Percentiles rank a stretch among this genome's conserved stretches.
Evolutionary conservation across 305 asterid species (phyloP).

Genomic region (Fraxinus dipetala): DNA sequence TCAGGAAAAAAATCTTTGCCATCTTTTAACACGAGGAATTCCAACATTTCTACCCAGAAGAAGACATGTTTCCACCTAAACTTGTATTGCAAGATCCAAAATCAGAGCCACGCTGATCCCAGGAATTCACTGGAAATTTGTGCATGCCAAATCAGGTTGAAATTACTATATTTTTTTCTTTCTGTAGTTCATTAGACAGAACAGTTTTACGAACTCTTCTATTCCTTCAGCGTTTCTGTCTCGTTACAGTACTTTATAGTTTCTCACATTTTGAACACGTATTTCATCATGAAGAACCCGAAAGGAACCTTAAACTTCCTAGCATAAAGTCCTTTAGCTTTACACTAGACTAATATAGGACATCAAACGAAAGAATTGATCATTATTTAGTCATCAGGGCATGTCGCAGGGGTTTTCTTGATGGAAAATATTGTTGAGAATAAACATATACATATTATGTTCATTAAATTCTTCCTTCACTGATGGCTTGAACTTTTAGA

Average conservation of each 20-base stretch:
- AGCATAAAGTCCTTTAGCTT: neutral
- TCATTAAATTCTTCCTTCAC: neutral
- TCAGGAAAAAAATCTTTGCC: neutral
- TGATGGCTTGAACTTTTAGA: neutral
- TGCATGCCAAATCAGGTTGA: neutral
- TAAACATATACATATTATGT: neutral
- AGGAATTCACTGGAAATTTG: conserved; percentile 17
- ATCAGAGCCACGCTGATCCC: conserved; percentile 23
- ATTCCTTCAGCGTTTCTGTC: neutral
- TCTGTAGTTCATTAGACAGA: neutral
- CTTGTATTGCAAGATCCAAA: conserved; percentile 15
- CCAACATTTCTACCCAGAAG: neutral
- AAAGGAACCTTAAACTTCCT: neutral
- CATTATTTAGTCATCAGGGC: neutral
- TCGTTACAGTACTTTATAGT: neutral
- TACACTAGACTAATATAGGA: neutral
- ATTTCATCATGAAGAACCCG: neutral
- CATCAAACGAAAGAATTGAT: neutral
- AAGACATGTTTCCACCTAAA: conserved; percentile 1
- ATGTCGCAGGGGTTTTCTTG: neutral
- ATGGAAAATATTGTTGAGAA: neutral
- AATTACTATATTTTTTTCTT: neutral
- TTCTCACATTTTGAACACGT: neutral
- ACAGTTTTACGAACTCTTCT: neutral
- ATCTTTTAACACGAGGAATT: neutral